A percentile compares a stretch with the other conserved stretches of the same genome.
These are phyloP conservation scores for Trypanosoma brucei DNA, from an alignment of 208 protist species.

Conservation along the genomic window DNA sequence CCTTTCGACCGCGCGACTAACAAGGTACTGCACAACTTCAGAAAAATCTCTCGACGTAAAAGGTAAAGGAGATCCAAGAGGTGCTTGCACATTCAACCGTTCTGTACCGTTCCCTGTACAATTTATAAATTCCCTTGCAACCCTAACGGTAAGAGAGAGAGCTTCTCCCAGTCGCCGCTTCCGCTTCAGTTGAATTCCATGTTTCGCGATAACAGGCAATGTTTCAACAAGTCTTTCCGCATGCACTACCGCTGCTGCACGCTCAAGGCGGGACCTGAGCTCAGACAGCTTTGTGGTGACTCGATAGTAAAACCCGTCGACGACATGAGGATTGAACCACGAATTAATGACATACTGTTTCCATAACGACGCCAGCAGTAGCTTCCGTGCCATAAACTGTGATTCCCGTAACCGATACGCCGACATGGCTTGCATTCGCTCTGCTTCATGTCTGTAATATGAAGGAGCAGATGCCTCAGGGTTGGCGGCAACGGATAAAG, in stretches of 20 bases:
- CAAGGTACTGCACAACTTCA: slow-evolving; percentile 9
- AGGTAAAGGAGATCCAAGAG: neutral
- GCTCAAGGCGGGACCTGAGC: slow-evolving; percentile 4
- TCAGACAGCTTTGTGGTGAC: slow-evolving; percentile 4
- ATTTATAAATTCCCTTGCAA: neutral
- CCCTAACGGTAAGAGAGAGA: neutral
- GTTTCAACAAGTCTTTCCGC: slow-evolving; percentile 3
- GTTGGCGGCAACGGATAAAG: too few species aligned
- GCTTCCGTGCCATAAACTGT: neutral
- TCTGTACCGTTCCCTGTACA: neutral
- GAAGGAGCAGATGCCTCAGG: too few species aligned
- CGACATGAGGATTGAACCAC: slow-evolving; percentile 17
- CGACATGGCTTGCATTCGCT: neutral
- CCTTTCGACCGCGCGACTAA: neutral
- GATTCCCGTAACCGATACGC: neutral
- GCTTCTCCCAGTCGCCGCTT: neutral
- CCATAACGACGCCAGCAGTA: slow-evolving; percentile 16
- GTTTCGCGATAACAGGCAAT: neutral
- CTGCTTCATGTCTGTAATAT: neutral
- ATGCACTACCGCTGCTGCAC: neutral
- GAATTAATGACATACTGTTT: slow-evolving; percentile 7
- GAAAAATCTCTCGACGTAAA: slow-evolving; percentile 8
- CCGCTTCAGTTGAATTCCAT: neutral
- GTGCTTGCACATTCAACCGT: neutral
- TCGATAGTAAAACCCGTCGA: slow-evolving; percentile 8